Base-by-base conservation (phyloP, 805 yeast genomes). In the Kodamaea leandrae region DNA sequence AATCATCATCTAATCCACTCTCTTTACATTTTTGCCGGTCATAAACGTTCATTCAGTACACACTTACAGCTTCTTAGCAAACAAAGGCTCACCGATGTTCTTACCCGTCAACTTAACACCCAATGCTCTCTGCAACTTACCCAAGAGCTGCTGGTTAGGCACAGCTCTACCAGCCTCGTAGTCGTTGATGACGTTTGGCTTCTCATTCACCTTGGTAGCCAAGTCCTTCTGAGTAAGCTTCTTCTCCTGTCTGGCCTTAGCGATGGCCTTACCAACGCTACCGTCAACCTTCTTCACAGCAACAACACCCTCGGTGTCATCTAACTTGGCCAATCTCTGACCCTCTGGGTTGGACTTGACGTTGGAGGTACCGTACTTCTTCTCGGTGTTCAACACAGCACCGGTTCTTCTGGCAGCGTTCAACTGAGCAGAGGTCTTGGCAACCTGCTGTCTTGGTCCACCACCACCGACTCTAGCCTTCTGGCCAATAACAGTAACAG, bases 61-160 rank as follows among this genome's bases (percentile, higher is more conserved):
- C n/a, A 24, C 28, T 52, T 56, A 66, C 47, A 63, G 64, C 71
- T 78, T 78, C 71, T 75, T 76, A 42, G 68, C 74, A 53, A 77
- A 77, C 52, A 93, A 74, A 24, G 98, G 96, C 56, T 82, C 80
- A 48, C 99, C 99, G 57, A 93, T 85, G 66, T 83, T 85, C 72
- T 91, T 90, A 61, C 99, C 99, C 72, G 98, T 81, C 61, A 93
- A 79, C 71, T 89, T 93, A 49, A 93, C 84, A 52, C 98, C 98
- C 55, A 93, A 74, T 30, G 84, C 95, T 66, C 96, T 80, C 72
- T 93, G 98, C 64, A 93, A 69, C 72, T 93, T 93, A 41, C 84
- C 90, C 57, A 93, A 76, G 39, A 93, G 67, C 68, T 90, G 98
- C 73, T 93, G 99, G 72, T 87, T 90, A 44, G 99, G 99, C 51